Base-by-base conservation (phyloP, 352 stramenopile genomes). In the Phytophthora macrochlamydospora region DNA sequence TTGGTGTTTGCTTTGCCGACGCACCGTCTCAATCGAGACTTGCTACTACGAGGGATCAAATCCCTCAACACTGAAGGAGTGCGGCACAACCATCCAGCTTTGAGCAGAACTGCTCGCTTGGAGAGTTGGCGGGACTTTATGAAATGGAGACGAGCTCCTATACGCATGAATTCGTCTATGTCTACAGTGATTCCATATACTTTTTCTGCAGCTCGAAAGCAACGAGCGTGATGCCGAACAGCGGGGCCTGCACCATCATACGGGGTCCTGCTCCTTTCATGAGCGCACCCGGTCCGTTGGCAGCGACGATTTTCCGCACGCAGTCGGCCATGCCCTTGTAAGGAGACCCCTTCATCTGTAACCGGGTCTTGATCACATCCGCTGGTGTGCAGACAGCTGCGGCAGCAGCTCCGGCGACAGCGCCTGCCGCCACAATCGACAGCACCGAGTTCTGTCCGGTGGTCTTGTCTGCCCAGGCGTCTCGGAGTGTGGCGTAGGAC, bases 331-430 rank as follows among this genome's bases (percentile, higher is more conserved):
- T 92, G 55, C 91, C 87, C 3, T 62, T 90, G 73, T 97, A 98
- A 7, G 70, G 83, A 12, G 80, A 83, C 7, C 87, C 87, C 52
- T 80, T 83, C 68, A 93, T 85, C 75, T 97, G 90, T 29, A 91
- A 63, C 37, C 89, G 78, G 3, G 90, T 97, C 83, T 97, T 97
- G 76, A 97, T 93, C 37, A 97, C 88, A 58, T 97, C 91, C 1
- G 80, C 79, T 4, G 82, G 79, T 43, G 82, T 91, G 40, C 73
- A 85, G 12, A 92, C 51, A 0, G 79, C 83, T 2, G 86, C 77
- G 32, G 86, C 88, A 24, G 76, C 79, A 31, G 80, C 85, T 29
- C 90, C 90, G 3, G 89, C 82, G 0, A 77, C 62, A 32, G 69
- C 79, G 4, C 90, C 90, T 7, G 87, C 85, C 14, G 76, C 30